These are phyloP conservation scores for Aspergillus haitiensis DNA, from an alignment of 495 filamentous ascomycete species.

Conservation along the genomic window DNA sequence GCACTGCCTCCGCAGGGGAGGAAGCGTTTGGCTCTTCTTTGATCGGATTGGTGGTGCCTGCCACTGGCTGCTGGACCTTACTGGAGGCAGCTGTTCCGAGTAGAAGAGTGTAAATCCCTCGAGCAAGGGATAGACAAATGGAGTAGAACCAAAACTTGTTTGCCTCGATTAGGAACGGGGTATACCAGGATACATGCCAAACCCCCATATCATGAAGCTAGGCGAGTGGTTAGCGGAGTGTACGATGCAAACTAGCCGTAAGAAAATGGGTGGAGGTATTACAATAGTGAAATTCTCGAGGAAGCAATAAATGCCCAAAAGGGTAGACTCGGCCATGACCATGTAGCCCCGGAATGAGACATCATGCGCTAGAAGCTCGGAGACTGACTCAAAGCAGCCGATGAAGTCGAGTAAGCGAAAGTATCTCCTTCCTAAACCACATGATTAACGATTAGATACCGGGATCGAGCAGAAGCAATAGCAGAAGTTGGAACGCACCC, in stretches of 20 bases:
- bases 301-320: slow-evolving; percentile 15
- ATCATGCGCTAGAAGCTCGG: neutral
- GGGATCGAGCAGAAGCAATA: neutral
- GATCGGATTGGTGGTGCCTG: too few relatives aligned
- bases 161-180: slow-evolving; percentile 9
- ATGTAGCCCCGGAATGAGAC: neutral
- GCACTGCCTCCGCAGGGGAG: neutral
- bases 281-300: slow-evolving; percentile 17
- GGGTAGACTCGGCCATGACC: slow-evolving; percentile 8
- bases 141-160: slow-evolving; percentile 21
- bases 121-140: slow-evolving; percentile 3
- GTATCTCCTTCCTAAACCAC: slow-evolving; percentile 7
- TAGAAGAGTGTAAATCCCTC: neutral
- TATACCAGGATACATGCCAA: slow-evolving; percentile 6
- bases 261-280: neutral
- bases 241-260: too few relatives aligned
- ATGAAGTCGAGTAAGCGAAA: slow-evolving; percentile 19
- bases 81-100: neutral
- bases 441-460: neutral
- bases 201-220: slow-evolving; percentile 18
- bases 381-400: slow-evolving; percentile 13
- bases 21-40: neutral
- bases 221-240: neutral
- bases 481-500: neutral
- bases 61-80: too few relatives aligned